Conservation (phyloP, 2,329 filamentous ascomycete species). For the Aaosphaeria pasadenensis region DNA sequence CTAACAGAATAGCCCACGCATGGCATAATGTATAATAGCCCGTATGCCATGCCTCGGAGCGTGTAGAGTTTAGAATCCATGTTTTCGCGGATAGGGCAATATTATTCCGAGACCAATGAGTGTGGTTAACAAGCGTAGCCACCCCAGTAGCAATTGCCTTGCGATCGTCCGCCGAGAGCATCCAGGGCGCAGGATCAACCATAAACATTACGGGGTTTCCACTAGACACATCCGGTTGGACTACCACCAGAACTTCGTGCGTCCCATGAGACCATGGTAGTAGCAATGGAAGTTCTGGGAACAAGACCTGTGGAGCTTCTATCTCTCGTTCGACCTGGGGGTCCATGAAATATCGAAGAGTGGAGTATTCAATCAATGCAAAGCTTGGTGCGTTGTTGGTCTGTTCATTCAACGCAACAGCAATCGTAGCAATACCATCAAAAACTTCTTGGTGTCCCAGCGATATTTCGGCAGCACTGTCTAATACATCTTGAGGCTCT, state of each 20-base stretch:
- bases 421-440: slow-evolving; percentile 2
- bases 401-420: background rate
- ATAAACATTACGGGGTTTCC: background rate
- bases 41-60: too few relatives aligned
- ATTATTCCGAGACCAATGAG: too few relatives aligned
- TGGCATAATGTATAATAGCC: too few relatives aligned
- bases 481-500: too few relatives aligned
- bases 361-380: slow-evolving; percentile 1
- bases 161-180: background rate
- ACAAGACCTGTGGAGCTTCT: background rate
- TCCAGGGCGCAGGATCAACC: background rate
- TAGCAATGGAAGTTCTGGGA: background rate
- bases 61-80: too few relatives aligned
- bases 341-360: too few relatives aligned
- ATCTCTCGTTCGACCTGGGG: background rate
- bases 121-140: too few relatives aligned
- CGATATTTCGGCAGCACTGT: too few relatives aligned
- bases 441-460: background rate
- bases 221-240: background rate
- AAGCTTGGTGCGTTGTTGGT: background rate
- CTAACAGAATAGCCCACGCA: too few relatives aligned
- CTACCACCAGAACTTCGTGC: background rate
- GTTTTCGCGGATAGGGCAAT: too few relatives aligned
- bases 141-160: background rate
- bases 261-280: background rate